These are phyloP conservation scores for Cercospora citrullina DNA, from an alignment of 2,329 filamentous ascomycete genomes.

Conservation along the genomic window DNA sequence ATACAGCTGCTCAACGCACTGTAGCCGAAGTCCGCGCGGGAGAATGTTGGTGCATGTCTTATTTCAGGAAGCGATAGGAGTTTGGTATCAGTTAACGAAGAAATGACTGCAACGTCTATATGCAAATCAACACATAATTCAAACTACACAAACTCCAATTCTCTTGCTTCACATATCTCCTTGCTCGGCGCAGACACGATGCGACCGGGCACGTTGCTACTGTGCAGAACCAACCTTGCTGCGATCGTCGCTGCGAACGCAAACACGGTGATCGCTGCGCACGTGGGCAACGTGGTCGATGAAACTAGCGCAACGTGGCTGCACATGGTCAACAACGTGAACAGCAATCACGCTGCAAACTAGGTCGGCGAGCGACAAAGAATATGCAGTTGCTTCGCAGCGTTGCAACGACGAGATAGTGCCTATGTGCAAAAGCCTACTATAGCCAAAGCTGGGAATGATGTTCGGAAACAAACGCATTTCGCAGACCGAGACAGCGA, in stretches of 20 bases:
- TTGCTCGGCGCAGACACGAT: neutral
- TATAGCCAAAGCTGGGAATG: neutral
- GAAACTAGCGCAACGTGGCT: neutral
- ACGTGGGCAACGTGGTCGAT: neutral
- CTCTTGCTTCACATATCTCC: too few species aligned
- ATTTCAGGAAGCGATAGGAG: neutral
- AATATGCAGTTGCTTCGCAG: neutral
- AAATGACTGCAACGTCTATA: neutral
- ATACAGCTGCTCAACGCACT: neutral
- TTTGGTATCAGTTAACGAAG: neutral
- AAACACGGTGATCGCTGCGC: neutral
- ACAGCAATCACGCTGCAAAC: neutral
- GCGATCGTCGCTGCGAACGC: neutral
- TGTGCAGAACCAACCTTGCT: neutral
- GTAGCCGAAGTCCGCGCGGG: neutral
- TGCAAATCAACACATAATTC: neutral
- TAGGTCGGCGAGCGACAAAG: neutral
- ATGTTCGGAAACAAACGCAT: neutral
- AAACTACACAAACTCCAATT: neutral
- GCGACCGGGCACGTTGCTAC: neutral
- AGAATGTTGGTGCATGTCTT: neutral
- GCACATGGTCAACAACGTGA: neutral
- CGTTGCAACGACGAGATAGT: neutral
- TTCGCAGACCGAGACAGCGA: neutral
- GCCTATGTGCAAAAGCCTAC: neutral